phyloP scores from a whole-genome alignment of 345 rosid species.

The Rhizophora apiculata region DNA sequence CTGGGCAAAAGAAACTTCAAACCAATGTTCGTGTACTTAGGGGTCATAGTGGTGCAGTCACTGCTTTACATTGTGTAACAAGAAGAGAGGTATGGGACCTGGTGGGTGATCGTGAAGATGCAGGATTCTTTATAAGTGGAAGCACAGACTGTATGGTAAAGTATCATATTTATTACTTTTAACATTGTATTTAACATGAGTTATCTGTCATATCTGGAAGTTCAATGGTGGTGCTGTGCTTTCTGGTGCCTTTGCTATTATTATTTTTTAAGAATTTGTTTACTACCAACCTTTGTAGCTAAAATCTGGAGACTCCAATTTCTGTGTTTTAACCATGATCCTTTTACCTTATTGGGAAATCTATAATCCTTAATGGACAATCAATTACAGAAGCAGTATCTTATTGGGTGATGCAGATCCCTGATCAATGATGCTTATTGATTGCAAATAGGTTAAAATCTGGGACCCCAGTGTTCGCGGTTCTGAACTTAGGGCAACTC shows the following conservation, averaged over 20 bases:
- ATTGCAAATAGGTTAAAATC: slow-evolving; percentile 70
- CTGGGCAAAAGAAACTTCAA: slow-evolving; percentile 86
- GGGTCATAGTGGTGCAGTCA: slow-evolving; percentile 88
- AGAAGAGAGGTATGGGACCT: slow-evolving; percentile 98
- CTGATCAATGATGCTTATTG: slow-evolving; percentile 15
- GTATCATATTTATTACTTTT: slow-evolving; percentile 14
- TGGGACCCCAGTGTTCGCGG: slow-evolving; percentile 99
- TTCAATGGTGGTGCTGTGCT: neutral
- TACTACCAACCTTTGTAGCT: too few species aligned
- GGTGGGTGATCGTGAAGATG: slow-evolving; percentile 98
- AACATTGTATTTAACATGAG: neutral
- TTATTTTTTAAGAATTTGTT: too few species aligned
- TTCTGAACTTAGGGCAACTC: slow-evolving; percentile 89
- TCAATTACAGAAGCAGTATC: slow-evolving; percentile 11
- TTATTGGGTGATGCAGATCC: slow-evolving; percentile 17
- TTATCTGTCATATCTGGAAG: slow-evolving; percentile 2
- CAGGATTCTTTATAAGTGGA: slow-evolving; percentile 98
- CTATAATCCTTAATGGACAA: slow-evolving; percentile 16
- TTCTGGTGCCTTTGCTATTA: neutral
- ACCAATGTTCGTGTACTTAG: slow-evolving; percentile 87
- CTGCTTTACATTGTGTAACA: slow-evolving; percentile 96
- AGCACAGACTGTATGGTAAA: slow-evolving; percentile 88
- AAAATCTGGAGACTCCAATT: too few species aligned
- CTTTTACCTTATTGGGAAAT: neutral
- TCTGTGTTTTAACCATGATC: too few species aligned